Evolutionary conservation across 352 stramenopile genomes (phyloP).

Genomic region (Pythium sp.): DNA sequence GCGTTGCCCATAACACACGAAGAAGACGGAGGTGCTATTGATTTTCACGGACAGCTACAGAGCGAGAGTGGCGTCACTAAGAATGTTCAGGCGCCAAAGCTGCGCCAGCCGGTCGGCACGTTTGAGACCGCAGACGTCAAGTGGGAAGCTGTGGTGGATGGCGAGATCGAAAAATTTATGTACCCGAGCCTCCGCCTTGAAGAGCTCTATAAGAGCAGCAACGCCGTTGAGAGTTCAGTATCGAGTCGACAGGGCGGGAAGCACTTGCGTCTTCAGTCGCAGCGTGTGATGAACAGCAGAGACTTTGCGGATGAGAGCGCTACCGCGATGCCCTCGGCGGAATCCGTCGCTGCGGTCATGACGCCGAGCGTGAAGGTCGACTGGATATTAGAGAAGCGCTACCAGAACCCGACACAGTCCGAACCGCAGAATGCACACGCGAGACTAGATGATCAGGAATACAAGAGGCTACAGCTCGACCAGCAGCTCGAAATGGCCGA

Average conservation of each 20-base stretch:
- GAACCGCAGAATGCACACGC: slow-evolving; percentile 24
- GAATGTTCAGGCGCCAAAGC: slow-evolving; percentile 7
- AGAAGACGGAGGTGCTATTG: neutral
- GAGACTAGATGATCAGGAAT: slow-evolving; percentile 25
- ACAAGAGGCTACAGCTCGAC: slow-evolving; percentile 42
- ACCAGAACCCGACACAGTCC: slow-evolving; percentile 27
- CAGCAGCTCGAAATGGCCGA: slow-evolving; percentile 61
- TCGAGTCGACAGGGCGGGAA: neutral
- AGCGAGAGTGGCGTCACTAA: neutral
- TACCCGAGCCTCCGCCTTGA: slow-evolving; percentile 67
- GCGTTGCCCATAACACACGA: slow-evolving; percentile 11
- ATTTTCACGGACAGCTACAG: neutral
- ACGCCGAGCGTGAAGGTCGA: slow-evolving; percentile 37
- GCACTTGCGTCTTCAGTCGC: neutral
- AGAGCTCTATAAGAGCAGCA: slow-evolving; percentile 30
- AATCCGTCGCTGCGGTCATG: slow-evolving; percentile 36
- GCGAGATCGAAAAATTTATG: slow-evolving; percentile 72
- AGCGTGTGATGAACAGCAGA: neutral
- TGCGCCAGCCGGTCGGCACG: slow-evolving; percentile 33
- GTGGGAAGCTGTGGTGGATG: slow-evolving; percentile 59
- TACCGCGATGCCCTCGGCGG: slow-evolving; percentile 25
- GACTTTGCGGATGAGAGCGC: neutral
- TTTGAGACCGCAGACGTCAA: slow-evolving; percentile 58
- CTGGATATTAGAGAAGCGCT: slow-evolving; percentile 49
- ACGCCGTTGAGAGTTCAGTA: neutral